Percentiles rank a stretch among this genome's conserved stretches.
phyloP scores from a whole-genome alignment of 805 yeast genomes.

The Metschnikowia arizonensis region DNA sequence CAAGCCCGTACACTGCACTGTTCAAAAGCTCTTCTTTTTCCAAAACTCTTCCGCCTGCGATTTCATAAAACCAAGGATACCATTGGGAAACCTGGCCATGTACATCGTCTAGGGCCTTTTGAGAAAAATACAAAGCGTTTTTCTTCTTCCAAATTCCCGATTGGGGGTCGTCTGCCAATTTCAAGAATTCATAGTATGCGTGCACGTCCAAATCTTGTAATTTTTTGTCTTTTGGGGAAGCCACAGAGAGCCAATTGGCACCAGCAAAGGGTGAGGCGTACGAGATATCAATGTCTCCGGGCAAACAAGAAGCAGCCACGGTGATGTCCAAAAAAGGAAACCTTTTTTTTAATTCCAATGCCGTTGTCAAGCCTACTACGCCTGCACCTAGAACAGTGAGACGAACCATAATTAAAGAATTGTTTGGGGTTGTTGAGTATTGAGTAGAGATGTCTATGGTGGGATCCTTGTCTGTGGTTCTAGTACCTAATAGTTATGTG shows the following conservation, averaged over 20 bases:
- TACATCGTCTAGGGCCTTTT: conserved; percentile 9
- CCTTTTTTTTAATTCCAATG: conserved; percentile 25
- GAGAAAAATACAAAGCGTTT: conserved; percentile 15
- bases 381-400: conserved; percentile 30
- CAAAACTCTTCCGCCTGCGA: conserved; percentile 37
- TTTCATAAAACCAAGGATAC: conserved; percentile 45
- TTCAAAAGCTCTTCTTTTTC: conserved; percentile 36
- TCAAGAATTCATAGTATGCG: conserved; percentile 45
- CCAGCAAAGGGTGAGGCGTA: conserved; percentile 71
- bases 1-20: conserved; percentile 41
- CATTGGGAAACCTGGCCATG: conserved; percentile 11
- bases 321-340: conserved; percentile 23
- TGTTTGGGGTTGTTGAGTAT: no score
- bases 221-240: conserved; percentile 31
- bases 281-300: conserved; percentile 49
- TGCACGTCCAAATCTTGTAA: conserved; percentile 38
- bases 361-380: conserved; percentile 36
- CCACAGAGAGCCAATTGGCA: conserved; percentile 68
- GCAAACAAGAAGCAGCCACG: conserved; percentile 39
- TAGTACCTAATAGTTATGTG: no score
- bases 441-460: no score
- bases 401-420: conserved; percentile 3
- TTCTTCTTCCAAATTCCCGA: conserved; percentile 37
- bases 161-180: conserved; percentile 46
- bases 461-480: no score